Base-by-base conservation (phyloP, 2,329 filamentous ascomycete species). In the Colletotrichum spaethianum region DNA sequence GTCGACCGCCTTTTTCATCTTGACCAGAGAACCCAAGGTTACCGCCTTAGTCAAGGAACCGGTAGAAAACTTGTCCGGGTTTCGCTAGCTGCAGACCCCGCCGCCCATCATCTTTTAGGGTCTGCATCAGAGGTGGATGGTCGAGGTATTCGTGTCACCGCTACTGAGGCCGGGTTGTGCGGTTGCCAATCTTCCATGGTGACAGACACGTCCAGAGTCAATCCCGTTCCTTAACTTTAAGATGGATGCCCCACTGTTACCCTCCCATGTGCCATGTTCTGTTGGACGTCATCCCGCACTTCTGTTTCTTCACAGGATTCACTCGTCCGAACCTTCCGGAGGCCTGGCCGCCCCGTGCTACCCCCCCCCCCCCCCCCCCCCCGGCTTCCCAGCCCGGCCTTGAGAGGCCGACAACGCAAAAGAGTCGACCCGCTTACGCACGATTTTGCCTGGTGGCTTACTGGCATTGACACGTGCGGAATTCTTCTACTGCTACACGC, bases 291-390 rank as follows among this genome's bases (percentile, higher is more conserved):
- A 61, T 67, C 65, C 48, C 31, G 59, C 48, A n/a, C 53, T 57
- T 65, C 50, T 61, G 50, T 50, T 18, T 42, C 56, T 4, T 63
- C 48, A 57, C 46, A 38, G 48, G 23, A 40, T 44, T 18, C 36
- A 42, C 53, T 60, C 31, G 38, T 64, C 60, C 70, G 70, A 64
- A 69, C 46, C 65, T 69, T 70, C 70, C 65, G 70, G 40, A 48
- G 23, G 28, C 23, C 31, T 46, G 16, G 31, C 33, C 23, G 38
- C 26, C 14, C 18, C 18, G n/a, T 50, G n/a, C n/a, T n/a, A n/a
- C n/a, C n/a, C n/a, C n/a, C n/a, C n/a, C n/a, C n/a, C n/a, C n/a
- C 28, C 28, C 28, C 23, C 18, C 18, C 26, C 16, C 48, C 12
- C 23, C 26, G 18, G 23, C 33, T 36, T 56, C 31, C 20, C 28